Evolutionary conservation across 2,329 filamentous ascomycete species (phyloP), one percentile per base, ranked within the genome.

Genomic region (Drechslera avenae): DNA sequence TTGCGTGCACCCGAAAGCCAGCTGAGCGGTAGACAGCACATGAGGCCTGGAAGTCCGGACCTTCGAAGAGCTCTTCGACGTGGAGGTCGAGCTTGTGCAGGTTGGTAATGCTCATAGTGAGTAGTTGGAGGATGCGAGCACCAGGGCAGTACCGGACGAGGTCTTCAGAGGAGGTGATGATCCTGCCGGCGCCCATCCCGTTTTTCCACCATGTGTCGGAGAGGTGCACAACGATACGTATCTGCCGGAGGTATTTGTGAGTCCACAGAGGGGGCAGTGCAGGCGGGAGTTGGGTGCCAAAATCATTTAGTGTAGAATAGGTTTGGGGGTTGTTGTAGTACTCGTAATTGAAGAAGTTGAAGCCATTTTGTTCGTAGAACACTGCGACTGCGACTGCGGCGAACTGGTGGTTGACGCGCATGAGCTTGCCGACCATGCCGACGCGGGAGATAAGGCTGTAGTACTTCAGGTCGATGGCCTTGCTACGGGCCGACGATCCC

Each of bases 351-450:
- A 35, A 18, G 43, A 50, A 44, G 14, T 54, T 13, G 44, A 57
- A 54, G 9, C 10, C 7, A 17, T 50, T 54, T 26, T 28, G 1
- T 14, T 53, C 46, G 36, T 59, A 61, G 48, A 61, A 57, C 6
- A 50, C 53, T 2, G 37, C 14, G 12, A 39, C 52, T 35, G 53
- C 51, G 40, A 53, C 39, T 3, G n/a, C 7, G 5, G 17, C 16
- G 30, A 61, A 57, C 3, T 39, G 18, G 5, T 19, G 32, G 7
- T 50, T 53, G 26, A 59, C 44, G 28, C 42, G 30, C 9, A 35
- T 21, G 3, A 39, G 16, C 12, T 45, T 33, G 30, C 5, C 2
- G 36, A 46, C 16, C 41, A 21, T 30, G 14, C 31, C 31, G 39
- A 50, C 0, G 17, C 39, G 1, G 18, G 16, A 6, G 37, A 37